phyloP scores from a whole-genome alignment of 371 early-diverging fungal genomes.

The Actinomortierella ambigua region DNA sequence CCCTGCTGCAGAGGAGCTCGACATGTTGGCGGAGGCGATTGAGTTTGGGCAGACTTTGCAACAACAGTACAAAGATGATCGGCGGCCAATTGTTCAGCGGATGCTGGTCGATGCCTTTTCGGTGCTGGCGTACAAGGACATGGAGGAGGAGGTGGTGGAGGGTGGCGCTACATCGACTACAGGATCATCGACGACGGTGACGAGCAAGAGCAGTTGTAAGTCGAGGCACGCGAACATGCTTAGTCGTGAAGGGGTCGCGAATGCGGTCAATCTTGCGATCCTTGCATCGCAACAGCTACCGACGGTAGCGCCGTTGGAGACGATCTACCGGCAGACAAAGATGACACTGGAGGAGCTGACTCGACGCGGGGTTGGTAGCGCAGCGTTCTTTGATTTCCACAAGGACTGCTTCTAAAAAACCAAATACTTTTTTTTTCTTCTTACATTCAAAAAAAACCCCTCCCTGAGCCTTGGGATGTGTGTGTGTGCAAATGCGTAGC shows the following conservation, averaged over 20 bases:
- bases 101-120: conserved; percentile 68
- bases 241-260: conserved; percentile 70
- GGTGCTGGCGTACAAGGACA: conserved; percentile 78
- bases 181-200: neutral
- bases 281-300: conserved; percentile 56
- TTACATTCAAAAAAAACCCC: too few species aligned
- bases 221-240: conserved; percentile 51
- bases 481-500: too few species aligned
- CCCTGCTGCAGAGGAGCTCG: neutral
- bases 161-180: conserved; percentile 49
- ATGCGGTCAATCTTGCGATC: conserved; percentile 74
- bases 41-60: conserved; percentile 75
- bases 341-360: conserved; percentile 53
- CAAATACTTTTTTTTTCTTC: too few species aligned
- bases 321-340: conserved; percentile 53
- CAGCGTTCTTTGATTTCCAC: conserved; percentile 46
- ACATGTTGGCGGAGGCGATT: conserved; percentile 56
- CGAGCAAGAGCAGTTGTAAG: neutral
- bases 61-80: conserved; percentile 66
- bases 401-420: conserved; percentile 39
- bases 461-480: too few species aligned
- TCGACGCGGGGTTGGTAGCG: conserved; percentile 48
- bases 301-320: conserved; percentile 48
- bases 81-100: conserved; percentile 35
- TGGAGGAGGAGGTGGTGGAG: conserved; percentile 55